phyloP scores from a whole-genome alignment of 2,329 filamentous ascomycete genomes.

The Pestalotiopsis sp. region DNA sequence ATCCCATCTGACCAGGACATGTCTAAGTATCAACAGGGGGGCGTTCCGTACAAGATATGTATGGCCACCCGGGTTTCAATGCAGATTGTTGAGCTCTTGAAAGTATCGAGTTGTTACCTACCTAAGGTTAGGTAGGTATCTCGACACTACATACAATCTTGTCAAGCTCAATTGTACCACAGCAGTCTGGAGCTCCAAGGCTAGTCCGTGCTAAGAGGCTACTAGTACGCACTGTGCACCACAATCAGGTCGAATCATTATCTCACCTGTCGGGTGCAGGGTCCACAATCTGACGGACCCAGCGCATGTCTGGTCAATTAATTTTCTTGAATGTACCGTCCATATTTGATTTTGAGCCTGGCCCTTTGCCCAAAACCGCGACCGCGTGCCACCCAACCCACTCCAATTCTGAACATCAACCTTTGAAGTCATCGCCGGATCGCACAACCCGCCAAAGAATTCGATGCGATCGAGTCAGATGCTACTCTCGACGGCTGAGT shows the following conservation, averaged over 20 bases:
- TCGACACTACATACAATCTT: too few species aligned
- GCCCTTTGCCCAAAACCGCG: slow-evolving; percentile 6
- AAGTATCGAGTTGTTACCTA: too few species aligned
- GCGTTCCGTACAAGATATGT: too few species aligned
- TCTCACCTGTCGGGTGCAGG: not conserved
- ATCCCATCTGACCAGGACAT: too few species aligned
- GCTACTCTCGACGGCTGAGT: not conserved
- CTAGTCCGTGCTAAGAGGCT: not conserved
- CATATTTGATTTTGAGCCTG: slow-evolving; percentile 4
- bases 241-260: not conserved
- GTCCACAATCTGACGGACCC: not conserved
- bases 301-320: slow-evolving; percentile 8
- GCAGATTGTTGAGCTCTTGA: too few species aligned
- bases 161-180: too few species aligned
- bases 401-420: not conserved
- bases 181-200: too few species aligned
- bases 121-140: too few species aligned
- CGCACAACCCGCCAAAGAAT: not conserved
- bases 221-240: not conserved
- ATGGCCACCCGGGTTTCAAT: too few species aligned
- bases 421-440: not conserved
- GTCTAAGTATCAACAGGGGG: too few species aligned
- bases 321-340: not conserved
- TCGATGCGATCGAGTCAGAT: not conserved
- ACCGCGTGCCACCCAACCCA: not conserved